Conservation (phyloP, 1,139 yeast species). For the Spathaspora jeffriesii region DNA sequence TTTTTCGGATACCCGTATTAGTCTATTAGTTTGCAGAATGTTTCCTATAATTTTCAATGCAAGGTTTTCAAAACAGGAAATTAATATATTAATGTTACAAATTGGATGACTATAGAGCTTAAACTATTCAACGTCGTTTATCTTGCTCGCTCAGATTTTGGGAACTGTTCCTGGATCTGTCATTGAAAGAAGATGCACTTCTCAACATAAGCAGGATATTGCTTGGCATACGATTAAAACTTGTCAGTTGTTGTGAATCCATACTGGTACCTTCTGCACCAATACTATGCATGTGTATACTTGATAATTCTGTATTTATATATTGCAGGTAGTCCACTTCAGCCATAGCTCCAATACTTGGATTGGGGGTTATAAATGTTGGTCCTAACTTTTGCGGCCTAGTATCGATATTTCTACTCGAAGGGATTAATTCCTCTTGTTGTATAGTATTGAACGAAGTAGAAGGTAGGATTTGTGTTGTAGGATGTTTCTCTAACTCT, state of each 20-base stretch:
- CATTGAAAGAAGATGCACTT: not conserved
- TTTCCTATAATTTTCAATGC: not conserved
- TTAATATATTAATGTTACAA: conserved; percentile 1
- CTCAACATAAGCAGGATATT: not conserved
- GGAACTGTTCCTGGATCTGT: not conserved
- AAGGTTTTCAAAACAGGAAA: not conserved
- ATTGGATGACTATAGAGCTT: not conserved
- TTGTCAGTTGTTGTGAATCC: not conserved
- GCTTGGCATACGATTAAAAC: not conserved
- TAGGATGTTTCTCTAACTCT: not conserved
- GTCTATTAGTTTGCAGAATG: not conserved
- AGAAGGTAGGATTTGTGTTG: not conserved
- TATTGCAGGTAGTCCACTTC: conserved; percentile 1
- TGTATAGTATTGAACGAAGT: not conserved
- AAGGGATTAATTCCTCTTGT: not conserved
- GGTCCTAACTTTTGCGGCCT: not conserved
- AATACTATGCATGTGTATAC: not conserved
- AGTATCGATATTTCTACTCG: not conserved
- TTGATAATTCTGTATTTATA: not conserved
- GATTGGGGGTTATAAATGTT: not conserved
- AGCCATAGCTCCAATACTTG: conserved; percentile 1
- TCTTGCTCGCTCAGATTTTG: not conserved
- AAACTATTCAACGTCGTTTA: not conserved
- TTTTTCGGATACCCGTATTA: too few relatives aligned
- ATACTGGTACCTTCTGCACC: not conserved